Evolutionary conservation across 2,329 filamentous ascomycete species (phyloP), one percentile per base, ranked within the genome.

Genomic region (Whalleya microplaca): DNA sequence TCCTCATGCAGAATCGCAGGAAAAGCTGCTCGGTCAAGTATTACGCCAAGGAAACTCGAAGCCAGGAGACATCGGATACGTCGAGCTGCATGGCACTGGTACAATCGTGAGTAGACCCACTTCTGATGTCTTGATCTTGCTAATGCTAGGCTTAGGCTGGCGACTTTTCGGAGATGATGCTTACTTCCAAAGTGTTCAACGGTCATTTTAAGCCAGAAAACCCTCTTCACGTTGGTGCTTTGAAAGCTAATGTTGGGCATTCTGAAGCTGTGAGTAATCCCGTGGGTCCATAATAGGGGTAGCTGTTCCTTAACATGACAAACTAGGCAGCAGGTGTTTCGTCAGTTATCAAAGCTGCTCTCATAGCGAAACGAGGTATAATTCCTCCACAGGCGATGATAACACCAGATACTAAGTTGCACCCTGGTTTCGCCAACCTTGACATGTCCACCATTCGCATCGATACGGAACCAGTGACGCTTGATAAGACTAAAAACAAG

Each of bases 21-120:
- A 83, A 32, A 77, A 78, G 56, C 73, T 90, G 2, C 89, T 82
- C 70, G 80, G 78, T 62, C 80, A 78, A 49, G 79, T 86, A 37
- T 76, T 85, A 29, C 80, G 80, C 43, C 78, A 84, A 41, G 81
- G 84, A 37, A 81, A 81, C 41, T 73, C 89, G 27, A 81, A 88
- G 64, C 73, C 50, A 6, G 67, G 62, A 63, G 64, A 86, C 45
- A 78, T 90, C 52, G 79, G 79, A 64, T 88, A 86, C 64, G 82
- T 88, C 8, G 87, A 90, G 68, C 84, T 89, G 80, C 87, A 90
- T 66, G 87, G 87, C 5, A 90, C 87, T 5, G 87, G 87, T 41
- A 90, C 86, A 1, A 87, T 90, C 67, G 20, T 45, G 2, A 42
- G 9, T 16, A 23, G 20, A 75, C 77, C 51, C 73, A 80, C 23